phyloP scores from a whole-genome alignment of 768 basidiomycete genomes.

The Amanita subjunquillea region DNA sequence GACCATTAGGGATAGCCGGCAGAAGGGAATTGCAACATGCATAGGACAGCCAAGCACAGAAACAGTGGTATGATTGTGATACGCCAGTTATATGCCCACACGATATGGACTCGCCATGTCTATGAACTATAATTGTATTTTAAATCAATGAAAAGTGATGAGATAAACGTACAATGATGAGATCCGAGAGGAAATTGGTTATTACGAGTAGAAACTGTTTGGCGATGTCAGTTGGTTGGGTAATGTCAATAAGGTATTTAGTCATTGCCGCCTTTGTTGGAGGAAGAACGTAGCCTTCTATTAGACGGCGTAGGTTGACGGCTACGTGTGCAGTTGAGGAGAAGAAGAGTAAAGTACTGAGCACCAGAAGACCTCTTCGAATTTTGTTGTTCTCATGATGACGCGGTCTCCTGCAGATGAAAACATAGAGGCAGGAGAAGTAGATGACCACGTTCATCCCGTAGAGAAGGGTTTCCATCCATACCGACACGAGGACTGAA shows the following conservation, averaged over 20 bases:
- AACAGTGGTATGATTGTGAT: conserved; percentile 1
- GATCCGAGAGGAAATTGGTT: conserved; percentile 4
- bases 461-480: conserved; percentile 13
- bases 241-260: conserved; percentile 23
- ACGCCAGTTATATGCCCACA: neutral
- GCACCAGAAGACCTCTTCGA: neutral
- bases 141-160: neutral
- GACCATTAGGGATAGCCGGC: neutral
- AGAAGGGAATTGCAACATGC: neutral
- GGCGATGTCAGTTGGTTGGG: conserved; percentile 23
- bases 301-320: conserved; percentile 23
- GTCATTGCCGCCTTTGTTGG: conserved; percentile 16
- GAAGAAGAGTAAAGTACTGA: conserved; percentile 3
- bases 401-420: neutral
- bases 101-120: conserved; percentile 4
- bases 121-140: neutral
- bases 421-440: neutral
- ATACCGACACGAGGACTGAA: conserved; percentile 8
- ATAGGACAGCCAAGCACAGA: neutral
- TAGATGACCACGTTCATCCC: conserved; percentile 5
- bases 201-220: conserved; percentile 11
- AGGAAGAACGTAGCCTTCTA: conserved; percentile 21
- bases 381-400: neutral
- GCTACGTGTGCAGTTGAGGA: conserved; percentile 24
- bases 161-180: conserved; percentile 2